Evolutionary conservation across 257 asterid species (phyloP).

Genomic region (Eucommia ulmoides): DNA sequence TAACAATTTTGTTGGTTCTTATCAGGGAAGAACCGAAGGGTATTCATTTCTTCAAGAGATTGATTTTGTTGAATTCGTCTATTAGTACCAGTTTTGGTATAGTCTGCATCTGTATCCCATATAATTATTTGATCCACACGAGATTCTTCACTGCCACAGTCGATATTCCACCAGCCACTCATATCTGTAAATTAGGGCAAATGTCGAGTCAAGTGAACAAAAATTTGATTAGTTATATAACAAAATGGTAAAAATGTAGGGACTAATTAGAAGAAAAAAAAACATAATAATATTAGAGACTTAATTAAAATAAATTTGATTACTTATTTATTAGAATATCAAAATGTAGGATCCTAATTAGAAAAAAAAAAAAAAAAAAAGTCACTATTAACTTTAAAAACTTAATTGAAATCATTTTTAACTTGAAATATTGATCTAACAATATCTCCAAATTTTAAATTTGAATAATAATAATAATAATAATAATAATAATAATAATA

Average conservation of each 20-base stretch:
- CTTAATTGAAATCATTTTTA: too few relatives aligned
- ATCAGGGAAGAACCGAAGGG: not conserved
- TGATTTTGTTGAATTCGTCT: not conserved
- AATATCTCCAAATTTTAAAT: not conserved
- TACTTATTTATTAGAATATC: not conserved
- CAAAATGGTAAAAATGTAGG: not conserved
- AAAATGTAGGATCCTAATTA: not conserved
- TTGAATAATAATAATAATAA: not conserved
- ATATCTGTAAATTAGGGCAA: not conserved
- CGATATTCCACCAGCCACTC: not conserved
- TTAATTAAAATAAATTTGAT: too few relatives aligned
- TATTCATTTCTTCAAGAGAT: not conserved
- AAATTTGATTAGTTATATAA: too few relatives aligned
- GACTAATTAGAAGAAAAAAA: not conserved
- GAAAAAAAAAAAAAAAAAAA: not conserved
- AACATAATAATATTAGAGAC: not conserved
- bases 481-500: not conserved
- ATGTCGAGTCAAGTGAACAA: not conserved
- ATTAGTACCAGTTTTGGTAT: not conserved
- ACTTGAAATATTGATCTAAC: too few relatives aligned
- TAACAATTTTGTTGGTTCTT: not conserved
- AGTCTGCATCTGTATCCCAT: not conserved
- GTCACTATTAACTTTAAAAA: too few relatives aligned
- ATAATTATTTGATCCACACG: not conserved
- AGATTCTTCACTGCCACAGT: not conserved